These are phyloP conservation scores for Eucalyptus brandiana DNA, from an alignment of 345 rosid species.

Conservation along the genomic window DNA sequence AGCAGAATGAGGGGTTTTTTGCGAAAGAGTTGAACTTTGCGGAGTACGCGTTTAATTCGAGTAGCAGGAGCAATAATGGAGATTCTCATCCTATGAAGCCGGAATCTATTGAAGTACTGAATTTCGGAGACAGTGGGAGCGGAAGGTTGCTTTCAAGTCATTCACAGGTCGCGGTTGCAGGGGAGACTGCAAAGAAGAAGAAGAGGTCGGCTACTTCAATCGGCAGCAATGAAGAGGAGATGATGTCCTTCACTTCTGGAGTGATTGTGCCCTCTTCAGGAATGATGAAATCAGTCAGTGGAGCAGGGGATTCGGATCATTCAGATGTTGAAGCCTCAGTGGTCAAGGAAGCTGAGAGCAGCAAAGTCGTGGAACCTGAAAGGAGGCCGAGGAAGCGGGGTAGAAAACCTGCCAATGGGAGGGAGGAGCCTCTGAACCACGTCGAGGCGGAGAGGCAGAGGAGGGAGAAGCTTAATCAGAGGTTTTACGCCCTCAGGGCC, in stretches of 20 bases:
- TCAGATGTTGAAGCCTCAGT: constrained; percentile 90
- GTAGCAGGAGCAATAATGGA: constrained; percentile 21
- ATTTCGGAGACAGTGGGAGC: constrained; percentile 60
- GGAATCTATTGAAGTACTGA: constrained; percentile 55
- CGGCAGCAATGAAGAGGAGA: constrained; percentile 61
- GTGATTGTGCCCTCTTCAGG: constrained; percentile 45
- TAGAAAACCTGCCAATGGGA: constrained; percentile 84
- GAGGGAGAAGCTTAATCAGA: constrained; percentile 85
- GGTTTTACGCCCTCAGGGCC: constrained; percentile 70
- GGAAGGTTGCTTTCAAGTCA: constrained; percentile 36
- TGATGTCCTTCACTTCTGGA: constrained; percentile 71
- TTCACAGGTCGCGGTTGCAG: constrained; percentile 28
- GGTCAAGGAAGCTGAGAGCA: constrained; percentile 47
- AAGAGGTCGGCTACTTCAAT: constrained; percentile 37
- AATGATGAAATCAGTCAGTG: constrained; percentile 26
- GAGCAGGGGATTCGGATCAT: constrained; percentile 68
- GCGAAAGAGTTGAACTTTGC: constrained; percentile 57
- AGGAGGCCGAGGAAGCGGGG: constrained; percentile 77
- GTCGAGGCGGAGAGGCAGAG: constrained; percentile 96
- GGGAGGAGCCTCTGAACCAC: constrained; percentile 90
- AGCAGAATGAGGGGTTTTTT: constrained; percentile 16
- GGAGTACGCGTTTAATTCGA: constrained; percentile 28
- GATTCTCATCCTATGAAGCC: constrained; percentile 48
- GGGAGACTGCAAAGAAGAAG: constrained; percentile 19
- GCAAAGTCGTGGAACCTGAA: constrained; percentile 62